Evolutionary conservation across 2,329 filamentous ascomycete genomes (phyloP), one percentile per base, ranked within the genome.

Genomic region (Neofusicoccum cordaticola): DNA sequence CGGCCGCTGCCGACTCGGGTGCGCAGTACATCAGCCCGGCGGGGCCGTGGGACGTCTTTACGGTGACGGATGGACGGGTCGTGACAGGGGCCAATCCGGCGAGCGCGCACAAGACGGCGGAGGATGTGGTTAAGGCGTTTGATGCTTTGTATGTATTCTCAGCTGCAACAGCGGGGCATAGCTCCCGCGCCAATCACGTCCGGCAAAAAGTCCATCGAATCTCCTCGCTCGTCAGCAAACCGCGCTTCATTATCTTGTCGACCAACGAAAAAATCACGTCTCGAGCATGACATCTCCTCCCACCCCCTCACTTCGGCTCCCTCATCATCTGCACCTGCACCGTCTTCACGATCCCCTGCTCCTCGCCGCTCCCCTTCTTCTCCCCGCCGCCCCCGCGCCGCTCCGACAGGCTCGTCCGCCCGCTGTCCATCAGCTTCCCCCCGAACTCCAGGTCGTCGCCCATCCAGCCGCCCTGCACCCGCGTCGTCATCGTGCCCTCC

Each of bases 61-160:
- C 70, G 13, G 63, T 73, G 41, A 71, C 69, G 0, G 76, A 78
- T 67, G 76, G 75, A 1, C 63, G 70, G n/a, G 68, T 78, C 22
- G 72, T 79, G 12, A 78, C 74, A 13, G 75, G 76, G 2, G 70
- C 70, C 39, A 78, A 78, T 66, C 75, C 75, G 3, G 70, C 71
- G 41, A 74, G 72, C 67, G 75, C 76, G 7, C 67, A 68, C n/a
- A 71, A 67, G 19, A 78, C 75, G 11, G 73, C 76, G 19, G 68
- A 71, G 42, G 72, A 70, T 44, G 71, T 68, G 19, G 70, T 75
- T 1, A 66, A 73, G 52, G 74, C 71, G 2, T 75, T 75, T 15
- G 53, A 58, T 22, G 51, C 17, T n/a, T 27, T 56, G 17, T 45
- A 60, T 70, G 6, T 7, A 31, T 7, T 5, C 27, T 7, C 27